Base-by-base conservation (phyloP, 371 early-diverging fungal species). In the Parasitella parasitica region DNA sequence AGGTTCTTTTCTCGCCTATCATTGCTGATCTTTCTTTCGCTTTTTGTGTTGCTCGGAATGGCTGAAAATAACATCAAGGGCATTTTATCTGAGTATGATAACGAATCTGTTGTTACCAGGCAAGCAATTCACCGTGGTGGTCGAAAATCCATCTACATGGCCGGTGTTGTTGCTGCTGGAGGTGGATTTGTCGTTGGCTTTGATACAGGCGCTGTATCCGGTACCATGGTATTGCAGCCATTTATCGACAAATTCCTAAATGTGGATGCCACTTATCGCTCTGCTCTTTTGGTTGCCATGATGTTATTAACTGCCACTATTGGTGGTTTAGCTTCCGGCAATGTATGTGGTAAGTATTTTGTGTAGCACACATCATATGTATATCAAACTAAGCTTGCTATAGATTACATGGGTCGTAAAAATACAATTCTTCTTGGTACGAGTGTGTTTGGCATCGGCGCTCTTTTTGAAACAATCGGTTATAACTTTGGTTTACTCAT, bases 391-490 rank as follows among this genome's bases (percentile, higher is more conserved):
- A 9, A 27, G 4, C 16, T 1, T 8, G 8, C n/a, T n/a, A n/a
- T 67, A 81, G 81, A 81, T 55, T 59, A 61, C 22, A 63, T 73
- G 24, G 72, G 81, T 36, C 78, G 81, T 38, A 78, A 76, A 38
- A 68, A 70, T 27, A 58, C 72, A 13, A 78, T 81, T 28, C 46
- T 78, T 20, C 57, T 68, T 13, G 76, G 77, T n/a, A 60, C 81
- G 7, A 39, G 46, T 27, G 43, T 72, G 2, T 81, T 76, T 59
- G 70, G 70, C 15, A 54, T 81, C 12, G 81, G 81, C 18, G 72
- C 73, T n/a, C 54, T 78, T n/a, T 73, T 81, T 27, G 71, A 78
- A 61, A 72, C 69, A 26, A 78, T 78, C 50, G 81, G 81, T 6
- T 36, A 57, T 27, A 73, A 70, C 26, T 73, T 75, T 78, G 81